Conservation (phyloP, 495 filamentous ascomycete genomes). For the Pseudotulostoma volvatum region DNA sequence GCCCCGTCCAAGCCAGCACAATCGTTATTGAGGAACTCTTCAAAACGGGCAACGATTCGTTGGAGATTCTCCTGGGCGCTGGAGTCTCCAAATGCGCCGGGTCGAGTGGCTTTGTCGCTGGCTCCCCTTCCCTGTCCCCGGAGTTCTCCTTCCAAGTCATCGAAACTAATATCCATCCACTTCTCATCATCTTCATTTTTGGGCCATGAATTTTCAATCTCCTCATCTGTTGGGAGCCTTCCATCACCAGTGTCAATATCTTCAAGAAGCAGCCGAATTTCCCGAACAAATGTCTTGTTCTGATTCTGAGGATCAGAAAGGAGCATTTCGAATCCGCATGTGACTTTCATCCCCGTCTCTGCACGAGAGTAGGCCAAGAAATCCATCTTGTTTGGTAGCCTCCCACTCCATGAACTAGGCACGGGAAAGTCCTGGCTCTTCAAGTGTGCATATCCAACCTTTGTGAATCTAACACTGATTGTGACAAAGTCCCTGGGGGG, state of each 20-base stretch:
- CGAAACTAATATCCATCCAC: constrained; percentile 89
- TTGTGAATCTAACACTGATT: constrained; percentile 64
- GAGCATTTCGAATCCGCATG: constrained; percentile 86
- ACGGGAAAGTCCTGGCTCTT: constrained; percentile 71
- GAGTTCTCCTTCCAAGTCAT: constrained; percentile 73
- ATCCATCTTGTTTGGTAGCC: constrained; percentile 20
- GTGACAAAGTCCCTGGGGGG: constrained; percentile 64
- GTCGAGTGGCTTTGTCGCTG: constrained; percentile 8
- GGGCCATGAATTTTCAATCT: constrained; percentile 52
- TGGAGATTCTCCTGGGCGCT: constrained; percentile 66
- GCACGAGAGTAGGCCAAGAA: constrained; percentile 27
- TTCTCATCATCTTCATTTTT: constrained; percentile 57
- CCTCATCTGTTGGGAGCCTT: constrained; percentile 50
- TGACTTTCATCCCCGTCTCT: constrained; percentile 76
- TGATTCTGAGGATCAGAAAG: constrained; percentile 44
- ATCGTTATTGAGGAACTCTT: constrained; percentile 85
- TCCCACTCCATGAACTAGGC: constrained; percentile 44
- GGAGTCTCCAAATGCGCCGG: constrained; percentile 55
- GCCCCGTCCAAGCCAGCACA: constrained; percentile 63
- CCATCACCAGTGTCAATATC: constrained; percentile 49
- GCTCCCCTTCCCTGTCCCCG: constrained; percentile 31
- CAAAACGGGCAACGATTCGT: constrained; percentile 80
- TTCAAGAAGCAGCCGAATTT: constrained; percentile 57
- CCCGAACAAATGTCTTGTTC: constrained; percentile 47
- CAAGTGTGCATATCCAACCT: constrained; percentile 78